Evolutionary conservation across 2,329 filamentous ascomycete species (phyloP), one percentile per base, ranked within the genome.

Genomic region (Bretziella fagacearum): DNA sequence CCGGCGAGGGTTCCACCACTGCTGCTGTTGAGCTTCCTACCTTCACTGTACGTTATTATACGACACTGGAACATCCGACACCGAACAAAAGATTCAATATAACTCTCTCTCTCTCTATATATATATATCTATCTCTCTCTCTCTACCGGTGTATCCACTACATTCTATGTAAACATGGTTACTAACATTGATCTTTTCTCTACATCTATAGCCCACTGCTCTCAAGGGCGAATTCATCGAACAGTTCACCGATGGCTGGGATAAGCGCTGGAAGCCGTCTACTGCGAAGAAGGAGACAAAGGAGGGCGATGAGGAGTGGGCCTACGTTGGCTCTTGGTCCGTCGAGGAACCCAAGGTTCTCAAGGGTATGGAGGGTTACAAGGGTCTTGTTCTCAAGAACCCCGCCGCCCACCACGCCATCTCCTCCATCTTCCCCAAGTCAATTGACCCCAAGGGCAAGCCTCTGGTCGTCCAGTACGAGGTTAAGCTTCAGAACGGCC

Each of bases 361-460:
- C 65, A 93, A 91, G 71, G 91, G 86, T 57, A 91, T 95, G 57
- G 80, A 86, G 58, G 86, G 84, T 54, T 89, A 96, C 68, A 93
- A 93, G 71, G 91, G 89, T 65, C 78, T 98, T 57, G 89, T 98
- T 53, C 77, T 96, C 66, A 98, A 98, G 81, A 93, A 96, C 70
- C 75, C 84, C 55, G 91, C 91, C 55, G 91, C 91, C 58, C 91
- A 98, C 70, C 91, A 98, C 68, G 91, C 91, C 70, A 98, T 98
- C 65, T 98, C 91, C 43, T 85, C 91, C 69, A 96, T 96, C 68
- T 96, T 98, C 71, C 79, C 83, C 63, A 86, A 93, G 74, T 81
- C 84, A 67, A 83, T 98, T 60, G 82, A 95, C 68, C 91, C 93
- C 77, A 96, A 89, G 77, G 86, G 75, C 68, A 93, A 98, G 73